A percentile compares a stretch with the other conserved stretches of the same genome.
Evolutionary conservation across 1,284 basidiomycete genomes (phyloP).

Genomic region (Meripilus lineatus): DNA sequence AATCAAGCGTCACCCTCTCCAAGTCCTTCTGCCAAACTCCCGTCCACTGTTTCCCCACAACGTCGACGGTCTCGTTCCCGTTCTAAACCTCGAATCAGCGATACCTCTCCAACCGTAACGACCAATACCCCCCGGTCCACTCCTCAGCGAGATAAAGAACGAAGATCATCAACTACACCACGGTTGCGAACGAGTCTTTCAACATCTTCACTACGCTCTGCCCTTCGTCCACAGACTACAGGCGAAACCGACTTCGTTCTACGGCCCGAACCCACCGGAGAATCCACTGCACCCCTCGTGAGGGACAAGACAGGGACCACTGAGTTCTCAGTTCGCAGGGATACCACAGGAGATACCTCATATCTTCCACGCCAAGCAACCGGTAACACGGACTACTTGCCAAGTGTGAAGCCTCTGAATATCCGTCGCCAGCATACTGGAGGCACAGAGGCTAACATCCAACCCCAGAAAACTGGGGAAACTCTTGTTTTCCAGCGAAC

Average conservation of each 20-base stretch:
- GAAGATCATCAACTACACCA: not conserved
- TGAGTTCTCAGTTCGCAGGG: slow-evolving; percentile 10
- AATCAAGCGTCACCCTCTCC: slow-evolving; percentile 27
- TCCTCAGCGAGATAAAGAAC: not conserved
- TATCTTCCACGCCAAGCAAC: slow-evolving; percentile 11
- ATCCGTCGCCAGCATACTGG: slow-evolving; percentile 13
- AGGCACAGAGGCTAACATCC: slow-evolving; percentile 2
- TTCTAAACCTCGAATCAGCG: slow-evolving; percentile 20
- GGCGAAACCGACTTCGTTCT: slow-evolving; percentile 8
- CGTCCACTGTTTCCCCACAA: slow-evolving; percentile 15
- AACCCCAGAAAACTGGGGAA: slow-evolving; percentile 7
- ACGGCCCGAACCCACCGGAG: slow-evolving; percentile 13
- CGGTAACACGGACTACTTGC: slow-evolving; percentile 8
- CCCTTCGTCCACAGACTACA: slow-evolving; percentile 10
- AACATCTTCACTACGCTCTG: slow-evolving; percentile 12
- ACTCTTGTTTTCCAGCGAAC: not conserved
- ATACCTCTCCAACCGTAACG: slow-evolving; percentile 5
- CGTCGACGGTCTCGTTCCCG: slow-evolving; percentile 19
- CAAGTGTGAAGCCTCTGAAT: not conserved
- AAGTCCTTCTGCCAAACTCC: slow-evolving; percentile 12
- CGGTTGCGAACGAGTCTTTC: slow-evolving; percentile 9
- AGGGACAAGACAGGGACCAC: slow-evolving; percentile 12
- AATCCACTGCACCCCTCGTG: slow-evolving; percentile 13
- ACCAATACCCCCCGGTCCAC: slow-evolving; percentile 1
- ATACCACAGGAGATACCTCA: slow-evolving; percentile 16